Conservation (phyloP, 345 rosid genomes). For the Lenwebbia sp. region DNA sequence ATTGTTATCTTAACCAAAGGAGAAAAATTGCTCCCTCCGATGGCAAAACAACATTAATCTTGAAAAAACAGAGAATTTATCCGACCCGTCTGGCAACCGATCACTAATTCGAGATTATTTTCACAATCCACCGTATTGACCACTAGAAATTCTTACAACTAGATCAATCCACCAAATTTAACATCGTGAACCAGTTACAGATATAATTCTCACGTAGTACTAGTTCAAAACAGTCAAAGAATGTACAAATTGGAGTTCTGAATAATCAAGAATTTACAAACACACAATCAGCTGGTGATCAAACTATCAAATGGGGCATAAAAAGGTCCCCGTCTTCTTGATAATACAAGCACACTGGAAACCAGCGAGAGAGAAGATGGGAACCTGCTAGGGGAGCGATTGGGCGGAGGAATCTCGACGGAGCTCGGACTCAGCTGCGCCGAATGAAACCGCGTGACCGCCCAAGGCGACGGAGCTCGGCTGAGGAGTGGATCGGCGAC, state of each 20-base stretch:
- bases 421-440: not conserved
- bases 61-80: not conserved
- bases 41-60: not conserved
- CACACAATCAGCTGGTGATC: not conserved
- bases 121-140: not conserved
- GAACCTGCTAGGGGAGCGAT: not conserved
- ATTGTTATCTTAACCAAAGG: not conserved
- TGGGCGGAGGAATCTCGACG: not conserved
- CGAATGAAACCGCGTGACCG: not conserved
- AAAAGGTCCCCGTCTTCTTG: not conserved
- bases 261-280: not conserved
- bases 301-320: not conserved
- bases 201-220: not conserved
- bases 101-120: not conserved
- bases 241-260: not conserved
- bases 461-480: not conserved
- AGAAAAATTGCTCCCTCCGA: not conserved
- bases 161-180: not conserved
- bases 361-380: not conserved
- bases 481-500: not conserved
- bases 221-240: not conserved
- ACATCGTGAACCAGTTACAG: not conserved
- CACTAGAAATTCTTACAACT: not conserved
- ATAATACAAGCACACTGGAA: not conserved
- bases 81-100: not conserved